A percentile compares a stretch with the other conserved stretches of the same genome.
phyloP scores from a whole-genome alignment of 2,329 filamentous ascomycete species.

The Shiraia sp. region DNA sequence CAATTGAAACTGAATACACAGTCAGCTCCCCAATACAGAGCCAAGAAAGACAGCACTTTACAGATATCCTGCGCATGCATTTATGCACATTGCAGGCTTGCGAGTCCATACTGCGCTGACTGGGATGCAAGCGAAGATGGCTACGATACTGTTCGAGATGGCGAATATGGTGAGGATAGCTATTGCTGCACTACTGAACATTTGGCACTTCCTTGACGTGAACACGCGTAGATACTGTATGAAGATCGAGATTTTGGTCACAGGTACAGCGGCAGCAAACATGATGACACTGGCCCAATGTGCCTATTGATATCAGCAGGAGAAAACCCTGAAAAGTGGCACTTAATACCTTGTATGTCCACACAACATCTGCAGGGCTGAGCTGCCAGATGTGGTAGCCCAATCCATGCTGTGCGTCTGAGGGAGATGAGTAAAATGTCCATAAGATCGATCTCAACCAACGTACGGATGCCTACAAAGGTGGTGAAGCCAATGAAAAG shows the following conservation, averaged over 20 bases:
- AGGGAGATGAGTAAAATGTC: conserved; percentile 8
- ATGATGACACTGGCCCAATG: conserved; percentile 40
- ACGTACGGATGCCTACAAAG: conserved; percentile 34
- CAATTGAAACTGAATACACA: conserved; percentile 21
- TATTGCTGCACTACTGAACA: conserved; percentile 28
- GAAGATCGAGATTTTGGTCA: conserved; percentile 38
- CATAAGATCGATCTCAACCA: not conserved
- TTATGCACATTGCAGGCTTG: conserved; percentile 33
- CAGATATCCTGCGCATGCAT: conserved; percentile 37
- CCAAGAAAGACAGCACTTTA: not conserved
- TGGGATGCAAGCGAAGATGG: conserved; percentile 39
- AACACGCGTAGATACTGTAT: conserved; percentile 40
- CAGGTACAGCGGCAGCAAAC: conserved; percentile 37
- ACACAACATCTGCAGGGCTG: no score
- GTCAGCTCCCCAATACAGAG: not conserved
- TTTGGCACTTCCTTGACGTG: conserved; percentile 29
- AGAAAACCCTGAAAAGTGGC: not conserved
- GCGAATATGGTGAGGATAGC: conserved; percentile 30
- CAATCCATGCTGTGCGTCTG: conserved; percentile 39
- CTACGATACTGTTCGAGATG: conserved; percentile 37
- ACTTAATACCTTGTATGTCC: no score
- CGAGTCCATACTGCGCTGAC: conserved; percentile 40
- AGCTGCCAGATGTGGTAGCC: conserved; percentile 19
- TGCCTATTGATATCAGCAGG: conserved; percentile 19
- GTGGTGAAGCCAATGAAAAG: conserved; percentile 34